A percentile compares a stretch with the other conserved stretches of the same genome.
These are phyloP conservation scores for Suhomyces yuchorum DNA, from an alignment of 1,139 yeast genomes.

Conservation along the genomic window DNA sequence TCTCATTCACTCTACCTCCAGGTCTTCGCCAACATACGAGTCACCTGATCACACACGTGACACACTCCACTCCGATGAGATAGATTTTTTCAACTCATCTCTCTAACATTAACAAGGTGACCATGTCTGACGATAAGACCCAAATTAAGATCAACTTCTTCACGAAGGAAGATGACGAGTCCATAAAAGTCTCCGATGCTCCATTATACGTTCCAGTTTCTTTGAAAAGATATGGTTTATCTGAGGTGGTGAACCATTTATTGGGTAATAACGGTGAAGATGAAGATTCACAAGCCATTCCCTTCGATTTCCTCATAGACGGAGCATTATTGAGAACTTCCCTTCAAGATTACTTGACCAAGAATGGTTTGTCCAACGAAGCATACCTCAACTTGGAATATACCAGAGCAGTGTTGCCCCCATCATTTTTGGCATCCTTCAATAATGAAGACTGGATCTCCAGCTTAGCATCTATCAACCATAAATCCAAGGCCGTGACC, in stretches of 20 bases:
- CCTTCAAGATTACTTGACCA: conserved; percentile 72
- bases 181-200: conserved; percentile 72
- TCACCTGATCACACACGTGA: conserved; percentile 7
- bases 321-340: conserved; percentile 79
- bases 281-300: conserved; percentile 62
- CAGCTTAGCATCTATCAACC: conserved; percentile 58
- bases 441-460: conserved; percentile 97
- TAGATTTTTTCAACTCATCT: conserved; percentile 14
- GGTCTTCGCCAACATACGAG: no score
- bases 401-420: conserved; percentile 91
- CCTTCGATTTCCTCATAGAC: conserved; percentile 90
- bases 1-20: no score
- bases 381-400: conserved; percentile 80
- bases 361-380: conserved; percentile 82
- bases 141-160: conserved; percentile 76
- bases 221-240: conserved; percentile 85
- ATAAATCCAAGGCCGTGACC: conserved; percentile 29
- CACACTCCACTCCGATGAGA: conserved; percentile 15
- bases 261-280: conserved; percentile 43
- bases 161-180: conserved; percentile 81
- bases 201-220: conserved; percentile 87
- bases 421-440: conserved; percentile 84
- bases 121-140: conserved; percentile 35
- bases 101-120: conserved; percentile 2
- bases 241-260: conserved; percentile 92